phyloP scores from a whole-genome alignment of 140 eudicot genomes.

The Ambrosia hybrid region DNA sequence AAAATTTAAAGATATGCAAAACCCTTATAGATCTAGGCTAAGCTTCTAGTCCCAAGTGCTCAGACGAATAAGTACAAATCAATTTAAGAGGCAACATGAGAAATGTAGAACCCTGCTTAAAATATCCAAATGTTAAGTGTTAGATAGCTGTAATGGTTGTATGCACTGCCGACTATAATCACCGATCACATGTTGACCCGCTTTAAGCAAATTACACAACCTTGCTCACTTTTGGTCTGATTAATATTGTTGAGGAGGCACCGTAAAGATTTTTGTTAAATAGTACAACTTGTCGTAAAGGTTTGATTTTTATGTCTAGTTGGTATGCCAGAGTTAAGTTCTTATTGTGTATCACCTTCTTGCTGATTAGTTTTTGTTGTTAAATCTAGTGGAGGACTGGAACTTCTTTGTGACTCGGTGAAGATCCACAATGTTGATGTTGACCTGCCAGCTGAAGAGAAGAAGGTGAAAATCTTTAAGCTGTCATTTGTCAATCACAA shows the following conservation, averaged over 20 bases:
- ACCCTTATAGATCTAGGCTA: no score
- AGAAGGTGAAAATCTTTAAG: constrained; percentile 47
- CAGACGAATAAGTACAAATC: background rate
- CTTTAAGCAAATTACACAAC: background rate
- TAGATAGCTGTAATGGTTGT: background rate
- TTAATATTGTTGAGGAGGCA: background rate
- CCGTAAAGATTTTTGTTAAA: background rate
- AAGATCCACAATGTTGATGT: constrained; percentile 73
- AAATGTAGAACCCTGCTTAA: background rate
- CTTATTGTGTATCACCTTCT: no score
- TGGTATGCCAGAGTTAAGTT: no score
- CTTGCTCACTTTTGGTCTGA: background rate
- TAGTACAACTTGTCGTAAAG: constrained; percentile 5
- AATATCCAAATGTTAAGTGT: no score
- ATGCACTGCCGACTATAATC: background rate
- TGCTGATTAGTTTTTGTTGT: background rate
- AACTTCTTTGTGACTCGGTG: constrained; percentile 86
- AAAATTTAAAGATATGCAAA: no score
- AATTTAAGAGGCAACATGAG: background rate
- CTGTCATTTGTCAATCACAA: background rate
- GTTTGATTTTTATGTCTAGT: background rate
- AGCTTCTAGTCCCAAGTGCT: background rate
- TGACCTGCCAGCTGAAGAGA: constrained; percentile 55
- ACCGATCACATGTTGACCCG: background rate
- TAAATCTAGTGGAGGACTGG: constrained; percentile 78